These are phyloP conservation scores for Pythium sukuiense DNA, from an alignment of 352 stramenopile species.

Conservation along the genomic window DNA sequence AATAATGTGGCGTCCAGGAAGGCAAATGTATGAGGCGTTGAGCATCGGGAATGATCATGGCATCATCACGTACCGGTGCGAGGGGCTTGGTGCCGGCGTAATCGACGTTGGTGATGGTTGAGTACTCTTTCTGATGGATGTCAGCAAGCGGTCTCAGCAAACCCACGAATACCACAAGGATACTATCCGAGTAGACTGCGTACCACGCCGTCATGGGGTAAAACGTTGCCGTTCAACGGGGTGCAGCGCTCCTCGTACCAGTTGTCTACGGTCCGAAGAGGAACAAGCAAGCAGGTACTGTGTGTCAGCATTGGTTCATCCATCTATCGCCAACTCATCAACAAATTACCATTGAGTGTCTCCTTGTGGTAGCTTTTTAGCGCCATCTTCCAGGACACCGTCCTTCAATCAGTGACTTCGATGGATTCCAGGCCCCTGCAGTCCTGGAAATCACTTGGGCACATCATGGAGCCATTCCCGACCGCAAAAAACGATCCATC, in stretches of 20 bases:
- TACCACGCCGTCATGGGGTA: constrained; percentile 64
- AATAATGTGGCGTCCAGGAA: neutral
- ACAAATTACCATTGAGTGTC: constrained; percentile 59
- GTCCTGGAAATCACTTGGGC: neutral
- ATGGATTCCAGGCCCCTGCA: neutral
- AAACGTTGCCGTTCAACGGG: constrained; percentile 57
- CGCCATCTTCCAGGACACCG: constrained; percentile 37
- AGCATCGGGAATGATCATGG: neutral
- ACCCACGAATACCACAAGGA: neutral
- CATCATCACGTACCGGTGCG: constrained; percentile 32
- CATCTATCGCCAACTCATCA: neutral
- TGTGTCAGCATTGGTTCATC: neutral
- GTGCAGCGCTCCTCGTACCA: constrained; percentile 77
- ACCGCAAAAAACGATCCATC: neutral
- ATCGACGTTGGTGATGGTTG: constrained; percentile 53
- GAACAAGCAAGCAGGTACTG: neutral
- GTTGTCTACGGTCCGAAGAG: constrained; percentile 46
- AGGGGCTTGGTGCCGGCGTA: constrained; percentile 41
- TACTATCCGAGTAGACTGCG: neutral
- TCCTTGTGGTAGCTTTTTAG: constrained; percentile 82
- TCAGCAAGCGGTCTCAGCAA: neutral
- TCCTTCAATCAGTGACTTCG: neutral
- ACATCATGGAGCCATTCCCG: neutral
- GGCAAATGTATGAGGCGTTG: neutral
- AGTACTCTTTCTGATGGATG: constrained; percentile 54